Evolutionary conservation across 2,329 filamentous ascomycete genomes (phyloP).

Genomic region (Fusarium nelsonii): DNA sequence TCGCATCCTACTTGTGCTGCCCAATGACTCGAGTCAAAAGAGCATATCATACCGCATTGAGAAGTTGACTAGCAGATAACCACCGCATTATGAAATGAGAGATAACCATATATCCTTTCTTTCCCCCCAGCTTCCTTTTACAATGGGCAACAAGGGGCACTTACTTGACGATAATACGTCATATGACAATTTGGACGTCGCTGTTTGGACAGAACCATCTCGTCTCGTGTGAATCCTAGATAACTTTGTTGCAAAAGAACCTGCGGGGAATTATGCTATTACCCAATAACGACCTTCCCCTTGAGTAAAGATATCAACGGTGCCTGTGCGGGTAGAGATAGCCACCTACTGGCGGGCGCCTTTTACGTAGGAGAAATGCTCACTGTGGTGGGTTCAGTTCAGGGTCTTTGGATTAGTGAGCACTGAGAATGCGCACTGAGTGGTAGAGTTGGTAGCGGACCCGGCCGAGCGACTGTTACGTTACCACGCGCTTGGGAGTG

Average conservation of each 20-base stretch:
- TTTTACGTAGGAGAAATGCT: conserved; percentile 21
- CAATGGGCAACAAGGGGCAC: background rate
- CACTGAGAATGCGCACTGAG: background rate
- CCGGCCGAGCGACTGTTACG: conserved; percentile 17
- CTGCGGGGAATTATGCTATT: conserved; percentile 16
- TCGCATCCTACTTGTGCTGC: background rate
- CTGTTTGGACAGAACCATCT: conserved; percentile 12
- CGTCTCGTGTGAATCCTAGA: conserved; percentile 1
- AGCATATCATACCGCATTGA: conserved; percentile 20
- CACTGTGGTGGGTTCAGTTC: conserved; percentile 1
- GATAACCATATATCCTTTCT: conserved; percentile 7
- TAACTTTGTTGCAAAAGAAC: conserved; percentile 20
- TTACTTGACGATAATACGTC: conserved; percentile 20
- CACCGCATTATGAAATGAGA: conserved; percentile 7
- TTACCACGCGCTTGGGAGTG: conserved; percentile 26
- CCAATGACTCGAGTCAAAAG: background rate
- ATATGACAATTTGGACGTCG: conserved; percentile 19
- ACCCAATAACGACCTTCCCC: conserved; percentile 33
- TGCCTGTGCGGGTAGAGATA: conserved; percentile 24
- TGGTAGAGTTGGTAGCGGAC: background rate
- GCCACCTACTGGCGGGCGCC: conserved; percentile 7
- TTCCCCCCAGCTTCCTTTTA: conserved; percentile 4
- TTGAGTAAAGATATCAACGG: conserved; percentile 27
- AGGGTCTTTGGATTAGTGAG: conserved; percentile 13
- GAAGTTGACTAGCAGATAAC: conserved; percentile 26